Percentiles rank a stretch among this genome's conserved stretches.
phyloP scores from a whole-genome alignment of 2,329 filamentous ascomycete genomes.

The Alternaria sp. region DNA sequence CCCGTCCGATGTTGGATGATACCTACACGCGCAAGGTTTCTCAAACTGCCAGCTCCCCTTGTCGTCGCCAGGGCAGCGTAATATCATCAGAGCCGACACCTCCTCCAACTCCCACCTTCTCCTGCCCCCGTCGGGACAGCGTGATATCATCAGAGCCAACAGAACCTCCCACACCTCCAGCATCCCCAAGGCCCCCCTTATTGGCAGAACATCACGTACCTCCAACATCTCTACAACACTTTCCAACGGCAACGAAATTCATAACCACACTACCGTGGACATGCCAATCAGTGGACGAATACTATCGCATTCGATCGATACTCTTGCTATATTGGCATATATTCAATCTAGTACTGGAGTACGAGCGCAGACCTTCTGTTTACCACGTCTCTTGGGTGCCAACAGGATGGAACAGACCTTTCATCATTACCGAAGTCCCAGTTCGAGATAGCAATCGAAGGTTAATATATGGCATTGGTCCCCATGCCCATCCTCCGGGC shows the following conservation, averaged over 20 bases:
- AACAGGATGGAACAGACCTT: no score
- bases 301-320: background rate
- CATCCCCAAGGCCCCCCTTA: background rate
- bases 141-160: background rate
- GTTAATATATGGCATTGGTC: background rate
- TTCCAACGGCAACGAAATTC: background rate
- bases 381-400: background rate
- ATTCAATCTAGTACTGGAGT: slow-evolving; percentile 5
- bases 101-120: background rate
- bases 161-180: background rate
- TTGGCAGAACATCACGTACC: background rate
- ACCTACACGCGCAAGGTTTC: background rate
- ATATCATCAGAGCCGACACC: background rate
- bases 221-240: background rate
- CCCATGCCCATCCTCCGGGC: background rate
- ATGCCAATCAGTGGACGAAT: background rate
- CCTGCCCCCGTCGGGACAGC: background rate
- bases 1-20: background rate
- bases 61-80: background rate
- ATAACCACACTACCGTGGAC: background rate
- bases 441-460: background rate
- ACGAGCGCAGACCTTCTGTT: background rate
- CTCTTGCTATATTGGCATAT: slow-evolving; percentile 5
- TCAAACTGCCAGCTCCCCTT: background rate
- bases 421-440: background rate